phyloP scores from a whole-genome alignment of 78 protist species.

The Dictyostelium citrinum region DNA sequence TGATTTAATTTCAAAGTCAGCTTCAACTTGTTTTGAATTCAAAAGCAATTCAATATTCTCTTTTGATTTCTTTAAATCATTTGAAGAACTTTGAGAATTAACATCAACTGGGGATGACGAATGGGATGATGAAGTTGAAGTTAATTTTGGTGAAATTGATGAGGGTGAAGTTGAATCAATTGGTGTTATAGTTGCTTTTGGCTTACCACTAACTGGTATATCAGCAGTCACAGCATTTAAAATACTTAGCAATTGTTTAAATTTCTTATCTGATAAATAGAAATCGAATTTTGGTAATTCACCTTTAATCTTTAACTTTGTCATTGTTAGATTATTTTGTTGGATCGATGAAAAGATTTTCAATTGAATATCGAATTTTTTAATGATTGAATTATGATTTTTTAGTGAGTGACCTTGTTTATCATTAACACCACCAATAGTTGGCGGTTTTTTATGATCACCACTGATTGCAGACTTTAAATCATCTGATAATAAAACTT shows the following conservation, averaged over 20 bases:
- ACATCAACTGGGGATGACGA: background rate
- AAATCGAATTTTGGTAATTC: slow-evolving; percentile 36
- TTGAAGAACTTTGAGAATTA: background rate
- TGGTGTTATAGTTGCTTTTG: background rate
- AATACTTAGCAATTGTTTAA: slow-evolving; percentile 18
- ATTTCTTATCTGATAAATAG: slow-evolving; percentile 28
- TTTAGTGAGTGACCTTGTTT: background rate
- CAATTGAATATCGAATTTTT: slow-evolving; percentile 52
- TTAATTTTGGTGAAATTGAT: background rate
- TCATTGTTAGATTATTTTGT: slow-evolving; percentile 53
- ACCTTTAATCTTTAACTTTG: slow-evolving; percentile 45
- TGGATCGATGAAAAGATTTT: slow-evolving; percentile 59
- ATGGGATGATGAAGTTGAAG: background rate
- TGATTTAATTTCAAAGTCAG: slow-evolving; percentile 18
- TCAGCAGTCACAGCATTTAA: slow-evolving; percentile 1
- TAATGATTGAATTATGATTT: slow-evolving; percentile 1
- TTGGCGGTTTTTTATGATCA: background rate
- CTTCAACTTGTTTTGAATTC: background rate
- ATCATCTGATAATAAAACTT: slow-evolving; percentile 35
- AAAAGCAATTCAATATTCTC: background rate
- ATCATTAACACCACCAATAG: background rate
- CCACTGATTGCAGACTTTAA: background rate
- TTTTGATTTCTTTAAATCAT: background rate
- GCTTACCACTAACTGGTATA: background rate
- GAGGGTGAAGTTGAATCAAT: background rate